Evolutionary conservation across 371 early-diverging fungal species (phyloP).

Genomic region (Scutellospora calospora): DNA sequence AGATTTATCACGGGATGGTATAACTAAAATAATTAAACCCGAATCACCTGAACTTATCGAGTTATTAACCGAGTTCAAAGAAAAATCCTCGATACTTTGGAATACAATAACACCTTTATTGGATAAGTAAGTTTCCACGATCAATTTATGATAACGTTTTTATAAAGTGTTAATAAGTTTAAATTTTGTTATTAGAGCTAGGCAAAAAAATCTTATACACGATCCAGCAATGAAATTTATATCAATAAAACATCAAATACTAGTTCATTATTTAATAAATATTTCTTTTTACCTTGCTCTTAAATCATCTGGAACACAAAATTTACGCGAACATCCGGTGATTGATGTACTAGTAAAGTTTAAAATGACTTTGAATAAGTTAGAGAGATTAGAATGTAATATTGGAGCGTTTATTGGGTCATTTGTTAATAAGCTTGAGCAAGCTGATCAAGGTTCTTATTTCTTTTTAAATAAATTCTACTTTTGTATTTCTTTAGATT

Average conservation of each 20-base stretch:
- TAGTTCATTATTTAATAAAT: slow-evolving; percentile 86
- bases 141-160: background rate
- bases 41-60: slow-evolving; percentile 87
- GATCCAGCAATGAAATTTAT: slow-evolving; percentile 33
- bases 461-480: background rate
- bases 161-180: background rate
- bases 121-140: slow-evolving; percentile 30
- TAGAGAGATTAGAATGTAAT: slow-evolving; percentile 73
- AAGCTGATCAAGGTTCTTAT: background rate
- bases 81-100: slow-evolving; percentile 56
- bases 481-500: no score
- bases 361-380: slow-evolving; percentile 70
- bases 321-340: slow-evolving; percentile 84
- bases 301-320: slow-evolving; percentile 68
- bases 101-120: slow-evolving; percentile 50
- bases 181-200: slow-evolving; percentile 11
- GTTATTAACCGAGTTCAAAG: slow-evolving; percentile 78
- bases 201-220: slow-evolving; percentile 9
- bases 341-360: slow-evolving; percentile 79
- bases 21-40: slow-evolving; percentile 74
- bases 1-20: slow-evolving; percentile 72
- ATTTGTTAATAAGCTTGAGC: slow-evolving; percentile 46
- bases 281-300: slow-evolving; percentile 88
- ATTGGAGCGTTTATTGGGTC: slow-evolving; percentile 54
- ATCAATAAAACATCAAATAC: slow-evolving; percentile 60